Conservation (phyloP, 805 yeast genomes). For the Metschnikowia noctiluminum region DNA sequence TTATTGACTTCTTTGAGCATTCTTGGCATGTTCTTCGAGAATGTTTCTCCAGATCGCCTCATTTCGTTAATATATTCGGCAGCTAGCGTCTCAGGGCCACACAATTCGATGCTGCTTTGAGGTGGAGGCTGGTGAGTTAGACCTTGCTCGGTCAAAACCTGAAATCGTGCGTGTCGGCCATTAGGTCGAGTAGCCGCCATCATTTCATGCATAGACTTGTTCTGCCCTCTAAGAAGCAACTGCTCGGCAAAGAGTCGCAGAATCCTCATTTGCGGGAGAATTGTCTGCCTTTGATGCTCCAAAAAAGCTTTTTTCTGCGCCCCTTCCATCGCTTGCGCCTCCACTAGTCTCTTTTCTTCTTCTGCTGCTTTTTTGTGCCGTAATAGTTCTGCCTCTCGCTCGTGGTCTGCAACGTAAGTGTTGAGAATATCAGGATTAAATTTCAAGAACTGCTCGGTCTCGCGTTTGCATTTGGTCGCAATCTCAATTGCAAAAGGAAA, state of each 20-base stretch:
- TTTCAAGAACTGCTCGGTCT: constrained; percentile 30
- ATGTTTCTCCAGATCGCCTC: neutral
- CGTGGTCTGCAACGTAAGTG: constrained; percentile 11
- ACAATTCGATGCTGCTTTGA: constrained; percentile 1
- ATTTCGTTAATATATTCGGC: neutral
- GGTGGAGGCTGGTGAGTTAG: neutral
- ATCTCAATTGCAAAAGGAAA: constrained; percentile 40
- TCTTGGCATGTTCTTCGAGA: too few relatives aligned
- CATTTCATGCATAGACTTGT: constrained; percentile 5
- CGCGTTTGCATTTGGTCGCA: constrained; percentile 26
- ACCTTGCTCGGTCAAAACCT: neutral
- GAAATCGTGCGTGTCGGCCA: neutral
- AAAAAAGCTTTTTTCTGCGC: too few relatives aligned
- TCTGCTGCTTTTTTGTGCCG: constrained; percentile 5
- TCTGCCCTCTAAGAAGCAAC: constrained; percentile 1
- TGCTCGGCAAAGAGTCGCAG: constrained; percentile 3
- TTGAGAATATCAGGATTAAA: constrained; percentile 31
- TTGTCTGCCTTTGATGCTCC: neutral
- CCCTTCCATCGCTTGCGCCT: neutral
- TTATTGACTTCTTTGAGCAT: too few relatives aligned
- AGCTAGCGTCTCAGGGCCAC: constrained; percentile 6
- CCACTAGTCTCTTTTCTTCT: neutral
- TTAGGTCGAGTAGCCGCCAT: neutral
- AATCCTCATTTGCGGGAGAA: neutral
- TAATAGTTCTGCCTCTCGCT: constrained; percentile 5